Base-by-base conservation (phyloP, 2,329 filamentous ascomycete species). In the Penicillium sp. region DNA sequence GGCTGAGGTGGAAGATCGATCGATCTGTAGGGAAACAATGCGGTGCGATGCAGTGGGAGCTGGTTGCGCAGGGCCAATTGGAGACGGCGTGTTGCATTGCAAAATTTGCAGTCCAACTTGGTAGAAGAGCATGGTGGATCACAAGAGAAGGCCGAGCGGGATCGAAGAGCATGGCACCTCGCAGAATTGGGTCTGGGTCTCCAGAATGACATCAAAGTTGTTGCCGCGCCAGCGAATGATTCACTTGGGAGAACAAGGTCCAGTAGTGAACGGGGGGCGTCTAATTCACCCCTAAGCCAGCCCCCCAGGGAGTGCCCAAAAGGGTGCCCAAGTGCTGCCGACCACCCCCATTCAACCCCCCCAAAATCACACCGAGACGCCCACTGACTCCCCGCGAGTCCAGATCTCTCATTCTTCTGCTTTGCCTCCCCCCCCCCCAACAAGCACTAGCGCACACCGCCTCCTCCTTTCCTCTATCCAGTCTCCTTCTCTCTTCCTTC, bases 201-300 rank as follows among this genome's bases (percentile, higher is more conserved):
- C 48, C 46, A 53, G 37, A 39, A 55, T 55, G 52, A 55, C 52
- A 54, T 55, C 51, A 55, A 43, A 45, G 33, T 18, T 43, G 34
- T 45, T 43, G 33, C 21, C 17, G 21, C 5, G 28, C 5, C 5
- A 9, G 14, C 28, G 28, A 16, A 7, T 7, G 21, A 25, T 25
- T 25, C 21, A 25, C 21, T 25, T 7, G 21, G 21, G 7, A 11
- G 21, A n/a, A n/a, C n/a, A n/a, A n/a, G n/a, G n/a, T n/a, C n/a
- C n/a, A n/a, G n/a, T n/a, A n/a, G n/a, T n/a, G n/a, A n/a, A n/a
- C n/a, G n/a, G n/a, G n/a, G n/a, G n/a, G n/a, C n/a, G n/a, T n/a
- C n/a, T n/a, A n/a, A n/a, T n/a, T n/a, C n/a, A n/a, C n/a, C n/a
- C n/a, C n/a, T n/a, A n/a, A n/a, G n/a, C n/a, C n/a, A n/a, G n/a